Evolutionary conservation across 2,329 filamentous ascomycete genomes (phyloP), one percentile per base, ranked within the genome.

Genomic region (Verticillium dahliae): DNA sequence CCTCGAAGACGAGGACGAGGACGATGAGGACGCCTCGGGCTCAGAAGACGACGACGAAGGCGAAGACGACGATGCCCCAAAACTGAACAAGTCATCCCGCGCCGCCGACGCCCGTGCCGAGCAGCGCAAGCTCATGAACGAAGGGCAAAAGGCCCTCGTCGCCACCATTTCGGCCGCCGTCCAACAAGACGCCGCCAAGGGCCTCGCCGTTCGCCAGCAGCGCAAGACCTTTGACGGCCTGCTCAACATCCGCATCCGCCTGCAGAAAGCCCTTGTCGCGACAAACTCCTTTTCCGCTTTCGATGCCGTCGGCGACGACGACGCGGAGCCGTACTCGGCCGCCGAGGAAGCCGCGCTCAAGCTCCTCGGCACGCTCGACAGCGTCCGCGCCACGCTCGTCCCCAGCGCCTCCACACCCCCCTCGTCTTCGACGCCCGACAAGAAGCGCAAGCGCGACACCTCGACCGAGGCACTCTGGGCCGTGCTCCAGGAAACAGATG

Each of bases 201-300:
- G 95, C 13, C 78, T 84, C 60, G 94, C 94, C 0, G 91, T 99
- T 41, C 94, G 92, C 69, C 81, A 87, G 62, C 95, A 99, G 76
- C 87, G 92, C 59, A 89, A 88, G 64, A 86, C 89, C 0, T 99
- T 97, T 70, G 94, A 98, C 68, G 86, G 90, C 0, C 84, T 98
- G 1, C 83, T 99, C 37, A 96, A 97, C 75, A 85, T 92, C 14
- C 88, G 95, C 22, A 97, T 99, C 70, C 90, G 94, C 63, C 78
- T 99, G 18, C 96, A 99, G 74, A 98, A 97, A 74, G 92, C 91
- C 1, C 77, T 99, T 14, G 84, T 95, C 15, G 88, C 90, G 0
- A 85, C 89, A 33, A 97, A 97, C 73, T 89, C 92, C 1, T 80
- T 96, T 50, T 74, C 82, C 15, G 71, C 78, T 1, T 67, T 82